Conservation (phyloP, 371 early-diverging fungal genomes). For the Apophysomyces ossiformis region DNA sequence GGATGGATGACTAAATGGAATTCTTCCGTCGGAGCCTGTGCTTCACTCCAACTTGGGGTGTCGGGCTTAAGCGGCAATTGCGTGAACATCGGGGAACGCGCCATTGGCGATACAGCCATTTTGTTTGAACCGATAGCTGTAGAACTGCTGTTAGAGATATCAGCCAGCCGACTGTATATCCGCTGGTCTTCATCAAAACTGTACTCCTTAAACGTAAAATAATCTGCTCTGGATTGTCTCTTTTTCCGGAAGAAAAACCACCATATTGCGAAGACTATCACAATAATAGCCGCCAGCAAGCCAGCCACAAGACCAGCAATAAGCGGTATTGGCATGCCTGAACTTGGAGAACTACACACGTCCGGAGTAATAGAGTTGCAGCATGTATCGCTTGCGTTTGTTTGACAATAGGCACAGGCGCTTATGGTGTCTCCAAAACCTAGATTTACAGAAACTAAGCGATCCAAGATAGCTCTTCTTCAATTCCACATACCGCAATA, state of each 20-base stretch:
- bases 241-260: conserved; percentile 11
- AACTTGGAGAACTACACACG: too few species aligned
- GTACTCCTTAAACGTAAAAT: conserved; percentile 1
- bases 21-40: conserved; percentile 33
- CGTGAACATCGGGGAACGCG: background rate
- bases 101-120: background rate
- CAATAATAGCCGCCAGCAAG: conserved; percentile 17
- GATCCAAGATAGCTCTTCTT: conserved; percentile 2
- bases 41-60: background rate
- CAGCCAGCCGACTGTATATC: background rate
- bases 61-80: background rate
- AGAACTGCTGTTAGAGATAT: background rate
- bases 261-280: conserved; percentile 16
- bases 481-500: conserved; percentile 40
- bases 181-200: background rate
- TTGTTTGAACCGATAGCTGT: background rate
- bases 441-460: background rate
- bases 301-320: conserved; percentile 36
- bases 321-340: conserved; percentile 9
- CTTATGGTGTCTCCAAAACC: background rate
- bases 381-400: conserved; percentile 34
- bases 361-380: conserved; percentile 31
- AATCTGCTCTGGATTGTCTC: conserved; percentile 3
- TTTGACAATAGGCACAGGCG: conserved; percentile 42
- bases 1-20: conserved; percentile 59